A percentile compares a stretch with the other conserved stretches of the same genome.
Evolutionary conservation across 163 green algal genomes (phyloP).

Genomic region (Volvox carteri): DNA sequence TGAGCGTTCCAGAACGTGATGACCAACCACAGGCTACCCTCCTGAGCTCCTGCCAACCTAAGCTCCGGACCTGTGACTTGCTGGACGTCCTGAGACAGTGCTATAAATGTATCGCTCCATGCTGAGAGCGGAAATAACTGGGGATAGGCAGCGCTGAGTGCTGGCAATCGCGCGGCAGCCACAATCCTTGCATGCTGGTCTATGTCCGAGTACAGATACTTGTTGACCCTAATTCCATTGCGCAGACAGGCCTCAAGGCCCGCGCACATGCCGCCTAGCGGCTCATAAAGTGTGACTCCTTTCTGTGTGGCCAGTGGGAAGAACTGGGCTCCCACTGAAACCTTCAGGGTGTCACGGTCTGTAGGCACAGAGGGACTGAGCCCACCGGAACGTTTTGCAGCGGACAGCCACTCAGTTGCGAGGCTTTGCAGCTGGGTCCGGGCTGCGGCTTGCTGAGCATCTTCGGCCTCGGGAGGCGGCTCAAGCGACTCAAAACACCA

Average conservation of each 20-base stretch:
- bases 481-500: neutral
- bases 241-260: neutral
- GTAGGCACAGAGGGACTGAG: neutral
- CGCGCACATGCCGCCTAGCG: neutral
- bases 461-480: neutral
- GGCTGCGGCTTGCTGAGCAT: too few species aligned
- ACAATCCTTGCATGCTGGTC: neutral
- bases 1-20: neutral
- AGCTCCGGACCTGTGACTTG: neutral
- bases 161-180: neutral
- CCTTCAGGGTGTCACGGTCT: neutral
- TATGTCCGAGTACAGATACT: neutral
- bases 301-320: neutral
- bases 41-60: neutral
- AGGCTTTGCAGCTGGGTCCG: neutral
- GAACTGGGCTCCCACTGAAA: neutral
- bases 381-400: neutral
- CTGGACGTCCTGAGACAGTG: neutral
- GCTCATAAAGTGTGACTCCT: slow-evolving; percentile 16
- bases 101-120: neutral
- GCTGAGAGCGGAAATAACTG: neutral
- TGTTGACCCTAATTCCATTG: neutral
- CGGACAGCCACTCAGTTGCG: neutral
- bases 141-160: neutral
- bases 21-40: neutral